Conservation (phyloP, 129 eudicot genomes). For the Logfia minima region DNA sequence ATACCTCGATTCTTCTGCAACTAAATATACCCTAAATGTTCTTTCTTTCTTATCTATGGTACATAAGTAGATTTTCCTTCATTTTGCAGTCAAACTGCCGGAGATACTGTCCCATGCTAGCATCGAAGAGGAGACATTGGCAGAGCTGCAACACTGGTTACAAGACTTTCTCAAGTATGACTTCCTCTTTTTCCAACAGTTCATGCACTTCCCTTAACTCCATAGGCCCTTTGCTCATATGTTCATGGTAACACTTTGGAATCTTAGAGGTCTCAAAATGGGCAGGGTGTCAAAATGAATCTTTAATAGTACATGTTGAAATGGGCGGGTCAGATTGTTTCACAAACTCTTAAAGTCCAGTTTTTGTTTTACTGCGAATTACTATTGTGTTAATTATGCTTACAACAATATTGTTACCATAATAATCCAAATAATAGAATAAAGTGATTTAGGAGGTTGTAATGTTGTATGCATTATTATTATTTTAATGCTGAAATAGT, state of each 20-base stretch:
- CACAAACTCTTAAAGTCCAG: not conserved
- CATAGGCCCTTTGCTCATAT: not conserved
- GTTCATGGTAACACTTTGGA: not conserved
- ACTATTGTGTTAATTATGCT: not conserved
- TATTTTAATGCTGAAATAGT: too few species aligned
- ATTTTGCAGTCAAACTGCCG: constrained; percentile 63
- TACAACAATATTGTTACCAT: not conserved
- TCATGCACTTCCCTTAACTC: not conserved
- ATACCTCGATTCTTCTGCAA: too few species aligned
- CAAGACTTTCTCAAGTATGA: constrained; percentile 60
- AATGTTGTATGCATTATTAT: too few species aligned
- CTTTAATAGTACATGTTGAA: not conserved
- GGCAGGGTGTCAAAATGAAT: not conserved
- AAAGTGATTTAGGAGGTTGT: too few species aligned
- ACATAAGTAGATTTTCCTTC: not conserved
- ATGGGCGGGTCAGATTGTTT: not conserved
- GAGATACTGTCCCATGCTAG: constrained; percentile 47
- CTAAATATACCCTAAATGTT: too few species aligned
- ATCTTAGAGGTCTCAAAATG: not conserved
- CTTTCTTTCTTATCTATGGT: not conserved
- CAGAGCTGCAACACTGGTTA: constrained; percentile 46
- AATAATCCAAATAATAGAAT: not conserved
- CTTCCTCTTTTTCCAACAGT: not conserved
- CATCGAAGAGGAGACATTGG: constrained; percentile 47
- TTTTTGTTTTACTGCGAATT: not conserved